phyloP scores from a whole-genome alignment of 768 basidiomycete genomes.

The Panaeolus papilionaceus region DNA sequence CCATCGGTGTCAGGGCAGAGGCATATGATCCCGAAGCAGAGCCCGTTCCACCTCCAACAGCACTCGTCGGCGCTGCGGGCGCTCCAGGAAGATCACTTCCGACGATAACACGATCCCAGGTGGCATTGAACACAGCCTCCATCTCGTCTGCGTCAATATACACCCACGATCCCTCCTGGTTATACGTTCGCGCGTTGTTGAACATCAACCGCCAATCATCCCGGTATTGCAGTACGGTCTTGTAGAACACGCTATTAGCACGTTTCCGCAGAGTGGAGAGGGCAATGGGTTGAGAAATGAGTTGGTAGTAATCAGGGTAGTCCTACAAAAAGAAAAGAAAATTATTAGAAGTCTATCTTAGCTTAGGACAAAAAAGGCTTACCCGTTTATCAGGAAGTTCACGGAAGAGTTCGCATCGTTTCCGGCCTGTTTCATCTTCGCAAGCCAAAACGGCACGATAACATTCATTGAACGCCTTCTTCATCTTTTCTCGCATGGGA shows the following conservation, averaged over 20 bases:
- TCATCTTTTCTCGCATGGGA: slow-evolving; percentile 75
- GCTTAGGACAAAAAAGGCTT: slow-evolving; percentile 27
- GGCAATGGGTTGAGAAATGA: slow-evolving; percentile 89
- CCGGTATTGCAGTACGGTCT: slow-evolving; percentile 71
- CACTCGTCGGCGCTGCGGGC: slow-evolving; percentile 39
- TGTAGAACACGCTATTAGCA: slow-evolving; percentile 68
- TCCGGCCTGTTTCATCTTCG: slow-evolving; percentile 75
- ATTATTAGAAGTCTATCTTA: slow-evolving; percentile 18
- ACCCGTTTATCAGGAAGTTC: slow-evolving; percentile 85
- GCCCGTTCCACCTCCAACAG: slow-evolving; percentile 35
- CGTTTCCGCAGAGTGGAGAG: slow-evolving; percentile 87
- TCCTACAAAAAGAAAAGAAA: slow-evolving; percentile 50
- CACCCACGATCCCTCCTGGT: slow-evolving; percentile 94
- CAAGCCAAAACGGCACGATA: slow-evolving; percentile 75
- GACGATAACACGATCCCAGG: slow-evolving; percentile 66
- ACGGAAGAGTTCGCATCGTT: slow-evolving; percentile 86
- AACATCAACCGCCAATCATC: slow-evolving; percentile 93
- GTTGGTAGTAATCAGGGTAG: slow-evolving; percentile 92
- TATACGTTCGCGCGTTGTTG: slow-evolving; percentile 91
- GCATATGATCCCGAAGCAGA: slow-evolving; percentile 63
- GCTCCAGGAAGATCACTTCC: slow-evolving; percentile 83
- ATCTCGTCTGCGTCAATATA: slow-evolving; percentile 94
- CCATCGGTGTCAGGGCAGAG: slow-evolving; percentile 80
- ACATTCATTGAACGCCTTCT: slow-evolving; percentile 81
- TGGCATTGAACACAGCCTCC: slow-evolving; percentile 84